Evolutionary conservation across 257 asterid genomes (phyloP).

Genomic region (Gynochthodes officinalis): DNA sequence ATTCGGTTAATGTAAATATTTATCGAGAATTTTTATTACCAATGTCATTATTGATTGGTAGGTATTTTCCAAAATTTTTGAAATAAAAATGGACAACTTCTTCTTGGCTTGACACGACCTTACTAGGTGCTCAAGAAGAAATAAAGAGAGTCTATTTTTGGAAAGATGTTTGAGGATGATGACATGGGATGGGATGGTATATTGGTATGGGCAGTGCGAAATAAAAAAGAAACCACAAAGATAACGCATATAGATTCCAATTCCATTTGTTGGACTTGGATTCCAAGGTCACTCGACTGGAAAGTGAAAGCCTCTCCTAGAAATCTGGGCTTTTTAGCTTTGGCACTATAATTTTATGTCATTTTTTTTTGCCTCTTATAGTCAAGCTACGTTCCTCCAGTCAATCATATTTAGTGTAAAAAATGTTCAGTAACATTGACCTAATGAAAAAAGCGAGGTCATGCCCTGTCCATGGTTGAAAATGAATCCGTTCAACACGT

Average conservation of each 20-base stretch:
- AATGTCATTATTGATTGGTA: too few species aligned
- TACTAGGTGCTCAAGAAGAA: too few species aligned
- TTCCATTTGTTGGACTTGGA: slow-evolving; percentile 23
- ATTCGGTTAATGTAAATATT: too few species aligned
- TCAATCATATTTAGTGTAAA: too few species aligned
- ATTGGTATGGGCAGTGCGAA: not conserved
- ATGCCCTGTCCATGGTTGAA: slow-evolving; percentile 25
- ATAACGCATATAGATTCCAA: slow-evolving; percentile 39
- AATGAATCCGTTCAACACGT: slow-evolving; percentile 36
- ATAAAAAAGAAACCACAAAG: not conserved
- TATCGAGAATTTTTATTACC: too few species aligned
- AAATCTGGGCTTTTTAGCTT: slow-evolving; percentile 27
- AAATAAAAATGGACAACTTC: too few species aligned
- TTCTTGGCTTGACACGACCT: too few species aligned
- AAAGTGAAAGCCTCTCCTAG: slow-evolving; percentile 26
- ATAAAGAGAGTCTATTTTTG: too few species aligned
- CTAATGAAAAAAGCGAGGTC: slow-evolving; percentile 13
- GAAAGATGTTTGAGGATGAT: not conserved
- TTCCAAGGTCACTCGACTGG: slow-evolving; percentile 38
- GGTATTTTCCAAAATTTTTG: too few species aligned
- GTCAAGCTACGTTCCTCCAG: too few species aligned
- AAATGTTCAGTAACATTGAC: too few species aligned
- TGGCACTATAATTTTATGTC: not conserved
- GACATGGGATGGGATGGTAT: not conserved
- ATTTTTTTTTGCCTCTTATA: slow-evolving; percentile 21